Evolutionary conservation across 352 stramenopile genomes (phyloP).

Genomic region (Saprolegnia parasitica): DNA sequence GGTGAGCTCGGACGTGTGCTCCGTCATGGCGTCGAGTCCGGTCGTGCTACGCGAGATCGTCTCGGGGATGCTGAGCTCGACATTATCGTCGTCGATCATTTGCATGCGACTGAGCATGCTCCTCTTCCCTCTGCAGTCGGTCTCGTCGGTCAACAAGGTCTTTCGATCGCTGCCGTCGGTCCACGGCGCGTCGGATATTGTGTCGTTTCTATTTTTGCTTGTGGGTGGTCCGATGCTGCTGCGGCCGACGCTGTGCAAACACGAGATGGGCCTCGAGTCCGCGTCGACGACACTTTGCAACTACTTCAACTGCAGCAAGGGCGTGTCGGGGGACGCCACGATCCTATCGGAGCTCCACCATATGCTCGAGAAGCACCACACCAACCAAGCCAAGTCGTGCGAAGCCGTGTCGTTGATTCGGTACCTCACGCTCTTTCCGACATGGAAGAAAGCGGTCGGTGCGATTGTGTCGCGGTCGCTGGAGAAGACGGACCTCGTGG

Average conservation of each 20-base stretch:
- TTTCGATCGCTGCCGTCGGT: constrained; percentile 37
- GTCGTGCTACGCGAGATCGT: constrained; percentile 62
- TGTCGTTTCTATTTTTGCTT: constrained; percentile 59
- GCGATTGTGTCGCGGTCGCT: constrained; percentile 52
- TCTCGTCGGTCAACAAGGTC: constrained; percentile 68
- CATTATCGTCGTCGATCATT: constrained; percentile 62
- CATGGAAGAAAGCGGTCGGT: constrained; percentile 77
- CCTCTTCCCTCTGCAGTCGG: constrained; percentile 70
- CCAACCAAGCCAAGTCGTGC: constrained; percentile 47
- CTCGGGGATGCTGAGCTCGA: constrained; percentile 49
- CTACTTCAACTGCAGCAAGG: constrained; percentile 63
- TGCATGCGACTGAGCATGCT: constrained; percentile 83
- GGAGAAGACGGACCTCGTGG: constrained; percentile 43
- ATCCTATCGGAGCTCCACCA: not conserved
- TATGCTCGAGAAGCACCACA: constrained; percentile 25
- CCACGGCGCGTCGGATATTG: constrained; percentile 36
- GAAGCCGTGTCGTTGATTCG: constrained; percentile 62
- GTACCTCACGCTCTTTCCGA: constrained; percentile 70
- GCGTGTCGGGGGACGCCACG: constrained; percentile 25
- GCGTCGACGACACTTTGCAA: constrained; percentile 59
- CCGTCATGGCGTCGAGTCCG: constrained; percentile 51
- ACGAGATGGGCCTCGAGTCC: constrained; percentile 76
- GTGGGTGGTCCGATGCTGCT: constrained; percentile 59
- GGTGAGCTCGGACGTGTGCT: constrained; percentile 50
- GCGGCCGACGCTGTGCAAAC: constrained; percentile 61